Conservation (phyloP, 1,284 basidiomycete genomes). For the Pholiota adiposa region DNA sequence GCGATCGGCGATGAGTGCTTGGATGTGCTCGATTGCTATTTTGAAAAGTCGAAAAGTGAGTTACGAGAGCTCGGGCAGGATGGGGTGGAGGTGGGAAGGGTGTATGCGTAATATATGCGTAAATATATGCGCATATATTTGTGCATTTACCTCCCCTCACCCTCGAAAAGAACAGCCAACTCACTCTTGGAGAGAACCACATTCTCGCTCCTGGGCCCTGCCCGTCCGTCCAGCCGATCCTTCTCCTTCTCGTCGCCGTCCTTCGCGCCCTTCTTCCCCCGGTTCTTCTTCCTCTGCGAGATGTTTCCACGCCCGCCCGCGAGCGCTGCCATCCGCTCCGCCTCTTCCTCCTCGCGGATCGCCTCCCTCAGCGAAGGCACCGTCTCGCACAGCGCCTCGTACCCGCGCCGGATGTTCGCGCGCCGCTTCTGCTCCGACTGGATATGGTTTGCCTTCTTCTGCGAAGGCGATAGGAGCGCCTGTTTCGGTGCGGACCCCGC, state of each 20-base stretch:
- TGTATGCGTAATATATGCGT: conserved; percentile 7
- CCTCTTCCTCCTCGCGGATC: conserved; percentile 69
- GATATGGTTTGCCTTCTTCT: conserved; percentile 94
- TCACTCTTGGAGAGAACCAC: conserved; percentile 83
- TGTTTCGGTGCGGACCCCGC: conserved; percentile 39
- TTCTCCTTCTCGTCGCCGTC: conserved; percentile 44
- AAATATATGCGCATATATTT: conserved; percentile 6
- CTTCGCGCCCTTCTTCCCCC: conserved; percentile 30
- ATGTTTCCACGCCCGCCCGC: conserved; percentile 35
- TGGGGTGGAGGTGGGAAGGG: conserved; percentile 11
- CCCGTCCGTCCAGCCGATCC: conserved; percentile 77
- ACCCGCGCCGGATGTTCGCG: conserved; percentile 88
- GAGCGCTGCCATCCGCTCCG: conserved; percentile 46
- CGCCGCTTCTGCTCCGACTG: conserved; percentile 89
- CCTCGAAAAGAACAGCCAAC: conserved; percentile 33
- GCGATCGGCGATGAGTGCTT: conserved; percentile 62
- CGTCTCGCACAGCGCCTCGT: conserved; percentile 82
- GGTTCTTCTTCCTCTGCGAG: conserved; percentile 32
- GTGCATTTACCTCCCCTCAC: conserved; percentile 1
- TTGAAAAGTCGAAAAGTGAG: background rate
- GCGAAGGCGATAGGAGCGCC: conserved; percentile 69
- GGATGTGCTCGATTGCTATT: conserved; percentile 84
- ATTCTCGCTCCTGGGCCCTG: conserved; percentile 85
- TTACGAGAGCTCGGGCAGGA: background rate
- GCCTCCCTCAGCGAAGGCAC: conserved; percentile 82